These are phyloP conservation scores for Persicaria maculosa DNA, from an alignment of 148 eudicot species.

Conservation along the genomic window DNA sequence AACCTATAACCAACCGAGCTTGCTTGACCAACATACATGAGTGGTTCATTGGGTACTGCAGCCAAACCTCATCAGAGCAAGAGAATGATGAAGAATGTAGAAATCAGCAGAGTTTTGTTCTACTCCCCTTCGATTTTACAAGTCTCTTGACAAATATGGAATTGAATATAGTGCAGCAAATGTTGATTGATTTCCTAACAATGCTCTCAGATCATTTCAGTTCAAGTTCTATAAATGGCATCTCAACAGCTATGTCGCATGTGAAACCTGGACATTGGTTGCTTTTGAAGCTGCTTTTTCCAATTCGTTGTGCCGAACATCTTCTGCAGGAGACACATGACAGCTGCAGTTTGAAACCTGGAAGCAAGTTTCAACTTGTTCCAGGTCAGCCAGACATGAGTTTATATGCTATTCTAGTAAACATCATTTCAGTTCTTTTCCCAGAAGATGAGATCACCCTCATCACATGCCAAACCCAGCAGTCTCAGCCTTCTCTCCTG, in stretches of 20 bases:
- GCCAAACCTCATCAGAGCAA: neutral
- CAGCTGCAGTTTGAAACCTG: neutral
- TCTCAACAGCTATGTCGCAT: neutral
- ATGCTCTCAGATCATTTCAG: neutral
- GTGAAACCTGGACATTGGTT: neutral
- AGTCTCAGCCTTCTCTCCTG: constrained; percentile 92
- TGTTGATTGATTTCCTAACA: neutral
- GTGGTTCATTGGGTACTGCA: neutral
- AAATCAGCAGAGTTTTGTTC: constrained; percentile 1
- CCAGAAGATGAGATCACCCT: constrained; percentile 87
- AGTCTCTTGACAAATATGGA: neutral
- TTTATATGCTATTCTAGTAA: constrained; percentile 9
- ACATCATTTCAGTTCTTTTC: constrained; percentile 19
- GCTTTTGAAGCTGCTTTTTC: neutral
- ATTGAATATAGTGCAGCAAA: constrained; percentile 2
- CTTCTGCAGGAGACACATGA: neutral
- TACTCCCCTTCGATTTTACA: neutral
- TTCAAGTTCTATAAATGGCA: neutral
- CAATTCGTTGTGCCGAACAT: neutral
- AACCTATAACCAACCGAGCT: neutral
- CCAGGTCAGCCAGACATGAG: neutral
- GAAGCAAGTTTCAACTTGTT: neutral
- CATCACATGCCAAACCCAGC: constrained; percentile 86
- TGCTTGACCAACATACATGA: neutral
- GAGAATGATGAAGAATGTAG: neutral